A percentile compares a stretch with the other conserved stretches of the same genome.
These are phyloP conservation scores for sunflower (Helianthus annuus) DNA, from an alignment of 129 eudicot genomes.

Conservation along the genomic window HanXRQr2.0-SUNRISE NC_035446.2:86885123-86885622, in stretches of 20 bases:
- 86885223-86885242: too few relatives aligned
- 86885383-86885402: background rate
- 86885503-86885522: background rate
- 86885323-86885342: too few relatives aligned
- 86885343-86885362: background rate
- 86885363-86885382: background rate
- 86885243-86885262: too few relatives aligned
- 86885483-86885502: background rate
- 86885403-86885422: background rate
- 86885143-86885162: too few relatives aligned
- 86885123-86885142: too few relatives aligned
- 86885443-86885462: background rate
- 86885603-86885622: background rate
- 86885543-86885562: background rate
- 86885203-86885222: too few relatives aligned
- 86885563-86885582: background rate
- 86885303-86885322: too few relatives aligned
- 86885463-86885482: background rate
- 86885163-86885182: too few relatives aligned
- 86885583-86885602: background rate
- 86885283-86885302: too few relatives aligned
- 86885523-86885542: background rate
- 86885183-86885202: too few relatives aligned
- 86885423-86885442: background rate
- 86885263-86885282: too few relatives aligned